Percentiles rank a stretch among this genome's conserved stretches.
Conservation (phyloP, 306 rosid species). For the Cicer pinnatifidum region DNA sequence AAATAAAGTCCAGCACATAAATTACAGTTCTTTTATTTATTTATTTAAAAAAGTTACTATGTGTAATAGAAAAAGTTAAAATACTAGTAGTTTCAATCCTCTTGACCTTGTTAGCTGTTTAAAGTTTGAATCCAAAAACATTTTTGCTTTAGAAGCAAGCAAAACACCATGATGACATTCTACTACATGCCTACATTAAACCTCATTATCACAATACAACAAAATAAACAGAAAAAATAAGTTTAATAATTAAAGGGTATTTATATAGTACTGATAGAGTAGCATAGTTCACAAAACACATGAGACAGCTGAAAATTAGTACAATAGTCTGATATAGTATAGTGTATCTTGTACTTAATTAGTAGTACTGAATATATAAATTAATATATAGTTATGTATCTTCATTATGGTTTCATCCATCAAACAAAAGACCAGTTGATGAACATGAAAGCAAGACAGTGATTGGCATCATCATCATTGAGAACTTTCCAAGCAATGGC, state of each 20-base stretch:
- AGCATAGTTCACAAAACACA: constrained; percentile 19
- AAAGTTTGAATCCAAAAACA: constrained; percentile 10
- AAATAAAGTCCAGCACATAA: no score
- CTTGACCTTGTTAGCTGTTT: no score
- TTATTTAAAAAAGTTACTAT: neutral
- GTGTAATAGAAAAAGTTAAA: neutral
- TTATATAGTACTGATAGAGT: neutral
- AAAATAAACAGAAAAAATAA: neutral
- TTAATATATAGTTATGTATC: constrained; percentile 17
- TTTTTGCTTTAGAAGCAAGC: constrained; percentile 45
- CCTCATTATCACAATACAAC: neutral
- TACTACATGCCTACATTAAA: neutral
- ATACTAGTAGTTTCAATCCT: neutral
- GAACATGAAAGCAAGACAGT: constrained; percentile 93
- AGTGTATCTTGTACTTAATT: constrained; percentile 45
- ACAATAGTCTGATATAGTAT: constrained; percentile 44
- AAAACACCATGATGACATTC: constrained; percentile 30
- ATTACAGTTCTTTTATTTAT: no score
- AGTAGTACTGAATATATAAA: constrained; percentile 33
- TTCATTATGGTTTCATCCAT: constrained; percentile 31
- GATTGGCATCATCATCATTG: constrained; percentile 84
- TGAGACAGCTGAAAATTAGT: constrained; percentile 49
- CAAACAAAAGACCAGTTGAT: constrained; percentile 92
- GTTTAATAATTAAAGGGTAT: neutral
- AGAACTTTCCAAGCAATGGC: constrained; percentile 95